These are phyloP conservation scores for Ophiostoma populinum DNA, from an alignment of 2,329 filamentous ascomycete genomes.

Conservation along the genomic window DNA sequence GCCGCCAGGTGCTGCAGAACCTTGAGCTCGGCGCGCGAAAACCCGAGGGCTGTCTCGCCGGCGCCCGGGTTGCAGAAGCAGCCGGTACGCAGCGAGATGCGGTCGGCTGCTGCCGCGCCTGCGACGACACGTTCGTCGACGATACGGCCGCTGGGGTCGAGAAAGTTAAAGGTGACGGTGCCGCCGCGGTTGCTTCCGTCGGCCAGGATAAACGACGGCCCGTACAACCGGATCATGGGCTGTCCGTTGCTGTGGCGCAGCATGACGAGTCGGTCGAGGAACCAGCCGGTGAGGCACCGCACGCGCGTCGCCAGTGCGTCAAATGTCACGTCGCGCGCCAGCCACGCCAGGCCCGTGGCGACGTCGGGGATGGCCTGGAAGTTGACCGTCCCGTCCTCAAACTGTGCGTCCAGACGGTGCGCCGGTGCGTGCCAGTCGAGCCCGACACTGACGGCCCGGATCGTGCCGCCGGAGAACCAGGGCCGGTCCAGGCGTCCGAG, in stretches of 20 bases:
- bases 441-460: constrained; percentile 18
- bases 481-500: constrained; percentile 18
- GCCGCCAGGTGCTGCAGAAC: constrained; percentile 8
- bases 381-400: constrained; percentile 25
- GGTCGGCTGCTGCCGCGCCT: constrained; percentile 16
- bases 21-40: constrained; percentile 11
- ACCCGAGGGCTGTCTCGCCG: constrained; percentile 18
- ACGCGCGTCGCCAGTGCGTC: constrained; percentile 17
- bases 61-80: constrained; percentile 27
- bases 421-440: constrained; percentile 17
- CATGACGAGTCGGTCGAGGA: constrained; percentile 16
- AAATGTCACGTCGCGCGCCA: constrained; percentile 16
- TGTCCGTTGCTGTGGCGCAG: constrained; percentile 19
- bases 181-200: constrained; percentile 17
- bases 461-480: constrained; percentile 24
- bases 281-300: constrained; percentile 21
- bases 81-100: constrained; percentile 23
- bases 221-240: constrained; percentile 20
- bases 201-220: constrained; percentile 13
- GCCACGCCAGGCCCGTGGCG: constrained; percentile 20
- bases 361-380: constrained; percentile 24
- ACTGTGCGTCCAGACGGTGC: constrained; percentile 16
- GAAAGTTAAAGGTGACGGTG: constrained; percentile 23
- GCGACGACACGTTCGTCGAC: constrained; percentile 22
- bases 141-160: constrained; percentile 17